Conservation (phyloP, 1,139 yeast genomes). For the Debaryomyces sp. region DNA sequence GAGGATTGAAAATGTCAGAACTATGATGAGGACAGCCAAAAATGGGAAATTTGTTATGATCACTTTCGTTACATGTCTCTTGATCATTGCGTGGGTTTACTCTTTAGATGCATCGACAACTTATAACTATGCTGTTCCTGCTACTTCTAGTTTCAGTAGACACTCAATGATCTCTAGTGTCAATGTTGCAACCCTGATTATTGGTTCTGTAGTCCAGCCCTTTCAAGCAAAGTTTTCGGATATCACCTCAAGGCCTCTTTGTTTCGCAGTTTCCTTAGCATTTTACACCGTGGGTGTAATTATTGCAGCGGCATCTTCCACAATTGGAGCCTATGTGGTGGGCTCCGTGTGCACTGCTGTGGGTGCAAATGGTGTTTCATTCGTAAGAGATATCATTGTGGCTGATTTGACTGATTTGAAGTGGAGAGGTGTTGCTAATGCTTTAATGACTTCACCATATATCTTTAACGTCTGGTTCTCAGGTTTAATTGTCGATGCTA, state of each 20-base stretch:
- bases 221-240: constrained; percentile 33
- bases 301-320: constrained; percentile 24
- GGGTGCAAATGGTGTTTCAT: constrained; percentile 26
- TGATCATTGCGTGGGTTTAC: constrained; percentile 38
- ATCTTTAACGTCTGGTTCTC: constrained; percentile 32
- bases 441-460: constrained; percentile 27
- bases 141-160: constrained; percentile 33
- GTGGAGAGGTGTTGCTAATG: constrained; percentile 29
- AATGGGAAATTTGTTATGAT: constrained; percentile 9
- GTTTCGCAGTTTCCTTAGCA: constrained; percentile 23
- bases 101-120: constrained; percentile 42
- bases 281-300: constrained; percentile 29
- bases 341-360: constrained; percentile 31
- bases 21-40: constrained; percentile 9
- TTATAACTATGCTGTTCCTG: constrained; percentile 27
- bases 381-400: constrained; percentile 23
- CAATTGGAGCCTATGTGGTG: constrained; percentile 30
- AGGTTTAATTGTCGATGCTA: constrained; percentile 27
- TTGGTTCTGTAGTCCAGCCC: constrained; percentile 28
- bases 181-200: constrained; percentile 30
- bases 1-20: constrained; percentile 13
- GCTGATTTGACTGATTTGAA: constrained; percentile 35
- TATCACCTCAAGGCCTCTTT: constrained; percentile 28
- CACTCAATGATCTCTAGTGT: constrained; percentile 36
- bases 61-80: constrained; percentile 13